phyloP scores from a whole-genome alignment of 805 yeast species.

The Schizosaccharomyces octosporus region DNA sequence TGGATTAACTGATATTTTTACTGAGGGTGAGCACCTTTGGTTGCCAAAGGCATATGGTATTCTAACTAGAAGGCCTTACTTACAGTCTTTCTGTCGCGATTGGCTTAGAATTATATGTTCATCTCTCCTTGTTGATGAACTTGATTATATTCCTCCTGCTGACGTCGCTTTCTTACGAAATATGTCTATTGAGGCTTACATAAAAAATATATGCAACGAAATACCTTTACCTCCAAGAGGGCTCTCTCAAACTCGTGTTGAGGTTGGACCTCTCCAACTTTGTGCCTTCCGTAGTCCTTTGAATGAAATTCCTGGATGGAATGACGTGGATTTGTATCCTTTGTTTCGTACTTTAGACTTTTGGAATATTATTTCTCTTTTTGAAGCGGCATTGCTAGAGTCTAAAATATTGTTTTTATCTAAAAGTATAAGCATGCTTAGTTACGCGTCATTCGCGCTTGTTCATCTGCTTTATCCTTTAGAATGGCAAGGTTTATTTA shows the following conservation, averaged over 20 bases:
- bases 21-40: constrained; percentile 6
- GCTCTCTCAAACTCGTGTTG: background rate
- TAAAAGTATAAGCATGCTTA: constrained; percentile 5
- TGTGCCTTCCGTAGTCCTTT: constrained; percentile 5
- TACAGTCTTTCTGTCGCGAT: constrained; percentile 6
- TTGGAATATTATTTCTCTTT: constrained; percentile 4
- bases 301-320: constrained; percentile 6
- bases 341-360: constrained; percentile 6
- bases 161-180: no score
- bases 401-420: constrained; percentile 7
- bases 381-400: constrained; percentile 8
- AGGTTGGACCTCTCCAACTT: constrained; percentile 1
- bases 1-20: constrained; percentile 3
- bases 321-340: constrained; percentile 8
- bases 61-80: constrained; percentile 3
- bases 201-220: background rate
- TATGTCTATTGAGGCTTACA: background rate
- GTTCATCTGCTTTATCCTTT: constrained; percentile 6
- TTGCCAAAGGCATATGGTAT: constrained; percentile 8
- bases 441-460: constrained; percentile 6
- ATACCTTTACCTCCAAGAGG: background rate
- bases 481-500: constrained; percentile 7
- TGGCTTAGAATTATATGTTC: constrained; percentile 6
- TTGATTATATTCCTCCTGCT: background rate
- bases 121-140: constrained; percentile 4